These are phyloP conservation scores for Chlamydomonas applanata DNA, from an alignment of 139 green algal genomes.

Conservation along the genomic window DNA sequence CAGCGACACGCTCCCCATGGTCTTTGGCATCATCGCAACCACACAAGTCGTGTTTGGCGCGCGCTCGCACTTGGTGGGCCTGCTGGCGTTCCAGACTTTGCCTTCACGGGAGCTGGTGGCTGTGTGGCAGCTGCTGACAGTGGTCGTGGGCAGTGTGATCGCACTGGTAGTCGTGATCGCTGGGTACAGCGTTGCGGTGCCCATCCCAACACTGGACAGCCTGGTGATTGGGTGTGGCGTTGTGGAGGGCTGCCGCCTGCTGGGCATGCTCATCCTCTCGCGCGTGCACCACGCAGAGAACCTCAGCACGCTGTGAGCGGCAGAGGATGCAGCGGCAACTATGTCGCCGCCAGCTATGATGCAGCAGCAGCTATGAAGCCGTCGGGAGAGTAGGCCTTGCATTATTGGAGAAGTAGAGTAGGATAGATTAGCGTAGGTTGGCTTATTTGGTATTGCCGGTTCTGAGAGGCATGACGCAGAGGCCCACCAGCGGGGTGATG, in stretches of 20 bases:
- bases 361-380: too few species aligned
- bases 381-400: too few species aligned
- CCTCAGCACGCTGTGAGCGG: constrained; percentile 3
- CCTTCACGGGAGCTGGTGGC: constrained; percentile 9
- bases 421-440: too few species aligned
- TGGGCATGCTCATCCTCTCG: not conserved
- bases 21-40: too few species aligned
- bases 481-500: too few species aligned
- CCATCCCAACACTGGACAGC: not conserved
- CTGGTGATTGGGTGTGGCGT: not conserved
- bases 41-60: too few species aligned
- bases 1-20: too few species aligned
- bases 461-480: too few species aligned
- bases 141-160: not conserved
- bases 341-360: too few species aligned
- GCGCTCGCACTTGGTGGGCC: constrained; percentile 6
- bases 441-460: too few species aligned
- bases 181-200: not conserved
- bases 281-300: not conserved
- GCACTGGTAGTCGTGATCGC: not conserved
- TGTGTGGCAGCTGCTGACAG: constrained; percentile 12
- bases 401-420: too few species aligned
- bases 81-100: constrained; percentile 14
- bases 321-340: too few species aligned
- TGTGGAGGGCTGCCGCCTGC: not conserved